Evolutionary conservation across 1,284 basidiomycete species (phyloP), one percentile per base, ranked within the genome.

Genomic region (Ganoderma sp.): DNA sequence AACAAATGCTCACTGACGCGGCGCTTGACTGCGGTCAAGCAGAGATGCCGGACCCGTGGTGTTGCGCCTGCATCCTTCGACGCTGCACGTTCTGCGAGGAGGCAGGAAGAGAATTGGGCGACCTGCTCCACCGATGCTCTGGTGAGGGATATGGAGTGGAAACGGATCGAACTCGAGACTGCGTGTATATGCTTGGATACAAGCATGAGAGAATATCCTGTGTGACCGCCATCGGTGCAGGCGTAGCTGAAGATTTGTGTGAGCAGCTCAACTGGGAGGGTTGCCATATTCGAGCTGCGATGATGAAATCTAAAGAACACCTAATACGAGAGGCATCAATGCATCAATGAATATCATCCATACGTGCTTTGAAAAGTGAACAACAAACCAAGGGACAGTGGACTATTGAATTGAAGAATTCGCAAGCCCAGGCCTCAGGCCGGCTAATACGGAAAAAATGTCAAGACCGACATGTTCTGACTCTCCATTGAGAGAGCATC

Each of bases 141-240:
- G 32, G 45, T 52, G 32, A 52, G 50, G 14, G 39, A n/a, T n/a
- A 63, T 19, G 9, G 61, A 63, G 48, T 63, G 32, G 22, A 63
- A 54, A n/a, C 61, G 61, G 4, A 28, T 34, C 3, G 48, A 1
- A n/a, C 45, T 48, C 9, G 61, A 63, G 8, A 25, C 32, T 19
- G 10, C 61, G 5, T 14, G 48, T 25, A 63, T 19, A 25, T 37
- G 50, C 48, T 41, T 54, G 34, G 61, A 63, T 8, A 63, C 61
- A 17, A 50, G 61, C 10, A 48, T 22, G 3, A 63, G 45, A 17
- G 61, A 63, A 39, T 34, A 34, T 17, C 61, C 61, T 4, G 61
- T 63, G 22, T 28, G 52, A 3, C 61, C 61, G 48, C 48, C 61
- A 52, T 63, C 61, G 32, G 61, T 63, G 45, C 61, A 63, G 15